Base-by-base conservation (phyloP, 345 rosid genomes). In the Acer yangbiense region DNA sequence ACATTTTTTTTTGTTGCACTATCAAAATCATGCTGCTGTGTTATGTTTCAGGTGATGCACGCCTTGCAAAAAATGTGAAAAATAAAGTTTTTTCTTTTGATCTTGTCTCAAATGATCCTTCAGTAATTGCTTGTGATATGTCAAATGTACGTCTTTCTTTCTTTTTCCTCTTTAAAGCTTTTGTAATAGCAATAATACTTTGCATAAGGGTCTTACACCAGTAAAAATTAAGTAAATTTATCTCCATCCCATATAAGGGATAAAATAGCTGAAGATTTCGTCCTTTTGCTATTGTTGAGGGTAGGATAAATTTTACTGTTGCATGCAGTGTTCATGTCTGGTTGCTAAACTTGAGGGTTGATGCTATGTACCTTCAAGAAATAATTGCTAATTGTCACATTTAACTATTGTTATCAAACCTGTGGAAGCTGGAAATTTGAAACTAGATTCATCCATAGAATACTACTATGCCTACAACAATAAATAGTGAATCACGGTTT, bases 41-140 rank as follows among this genome's bases (percentile, higher is more conserved):
- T 39, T 70, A 12, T 81, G 32, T 75, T 81, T 29, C 83, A 95
- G 98, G 99, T 44, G 98, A 96, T 84, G 99, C 97, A 48, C 86
- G 81, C 73, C 89, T 96, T 60, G 94, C 99, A 41, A 86, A 89
- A 80, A 90, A 84, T 62, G 94, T 96, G 80, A 92, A 89, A 86
- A 96, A 94, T 81, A 91, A 92, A 86, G 98, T 96, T 75, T 84
- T 82, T 87, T 96, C 99, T n/a, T 85, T 94, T 60, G 98, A 96
- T 88, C 98, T 96, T 44, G 89, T 96, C 48, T 82, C 99, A 35
- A 90, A 81, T 18, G 88, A 91, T 82, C 97, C 98, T 12, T 86
- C 91, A 65, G 97, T 94, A 41, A 83, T 88, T 80, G 94, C 97
- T 32, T 91, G 99, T 69, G 99, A 96, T 80, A 94, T 96, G 97